A percentile compares a stretch with the other conserved stretches of the same genome.
These are phyloP conservation scores for Candida sp. DNA, from an alignment of 1,139 yeast species.

Conservation along the genomic window DNA sequence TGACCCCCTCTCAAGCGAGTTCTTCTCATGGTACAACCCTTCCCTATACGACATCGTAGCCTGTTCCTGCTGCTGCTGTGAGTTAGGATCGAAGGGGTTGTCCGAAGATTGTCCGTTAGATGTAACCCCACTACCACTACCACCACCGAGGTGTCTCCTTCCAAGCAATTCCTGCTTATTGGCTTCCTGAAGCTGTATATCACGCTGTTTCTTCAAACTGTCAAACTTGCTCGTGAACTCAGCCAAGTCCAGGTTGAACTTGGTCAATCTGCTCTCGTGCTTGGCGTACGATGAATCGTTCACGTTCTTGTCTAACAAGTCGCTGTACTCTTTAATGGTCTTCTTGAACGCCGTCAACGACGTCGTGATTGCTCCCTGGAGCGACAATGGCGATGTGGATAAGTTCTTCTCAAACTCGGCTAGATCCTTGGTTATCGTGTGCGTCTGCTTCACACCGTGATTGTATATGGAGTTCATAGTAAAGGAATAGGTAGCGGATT, in stretches of 20 bases:
- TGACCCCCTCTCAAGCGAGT: slow-evolving; percentile 70
- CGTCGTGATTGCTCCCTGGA: slow-evolving; percentile 86
- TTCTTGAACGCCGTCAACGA: slow-evolving; percentile 76
- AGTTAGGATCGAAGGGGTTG: slow-evolving; percentile 58
- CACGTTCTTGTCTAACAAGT: slow-evolving; percentile 63
- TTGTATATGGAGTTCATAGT: slow-evolving; percentile 79
- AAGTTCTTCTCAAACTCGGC: slow-evolving; percentile 69
- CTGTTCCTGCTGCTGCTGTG: slow-evolving; percentile 22
- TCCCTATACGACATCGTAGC: slow-evolving; percentile 53
- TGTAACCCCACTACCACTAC: slow-evolving; percentile 12
- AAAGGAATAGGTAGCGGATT: too few species aligned
- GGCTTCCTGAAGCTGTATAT: slow-evolving; percentile 55
- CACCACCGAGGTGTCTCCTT: slow-evolving; percentile 37
- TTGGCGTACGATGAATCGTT: slow-evolving; percentile 62
- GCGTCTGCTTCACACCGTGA: slow-evolving; percentile 88
- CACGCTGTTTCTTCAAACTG: slow-evolving; percentile 66
- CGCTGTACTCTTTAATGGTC: slow-evolving; percentile 79
- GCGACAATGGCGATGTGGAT: slow-evolving; percentile 70
- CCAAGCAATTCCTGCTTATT: slow-evolving; percentile 67
- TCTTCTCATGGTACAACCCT: slow-evolving; percentile 71
- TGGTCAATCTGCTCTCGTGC: slow-evolving; percentile 63
- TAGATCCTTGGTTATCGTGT: slow-evolving; percentile 70
- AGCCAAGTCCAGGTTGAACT: slow-evolving; percentile 62
- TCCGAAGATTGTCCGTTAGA: slow-evolving; percentile 37
- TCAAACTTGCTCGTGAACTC: slow-evolving; percentile 65